Evolutionary conservation across 345 rosid species (phyloP).

Genomic region (Hypericum perforatum): DNA sequence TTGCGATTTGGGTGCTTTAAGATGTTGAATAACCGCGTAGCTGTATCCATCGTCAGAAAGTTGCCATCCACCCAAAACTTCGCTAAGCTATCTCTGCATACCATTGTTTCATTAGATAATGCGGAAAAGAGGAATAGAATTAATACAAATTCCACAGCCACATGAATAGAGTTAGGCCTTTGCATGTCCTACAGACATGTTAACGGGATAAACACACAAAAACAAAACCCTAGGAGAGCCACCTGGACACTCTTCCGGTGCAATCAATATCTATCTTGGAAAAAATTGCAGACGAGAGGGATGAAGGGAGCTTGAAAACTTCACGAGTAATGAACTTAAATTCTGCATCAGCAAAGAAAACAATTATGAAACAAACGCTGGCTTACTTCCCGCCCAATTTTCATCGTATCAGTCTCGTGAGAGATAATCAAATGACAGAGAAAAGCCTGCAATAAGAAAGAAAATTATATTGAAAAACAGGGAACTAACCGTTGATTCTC

Average conservation of each 20-base stretch:
- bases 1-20: constrained; percentile 64
- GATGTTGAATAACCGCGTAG: constrained; percentile 63
- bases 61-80: constrained; percentile 69
- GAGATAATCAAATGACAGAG: too few relatives aligned
- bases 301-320: constrained; percentile 88
- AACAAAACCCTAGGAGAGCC: too few relatives aligned
- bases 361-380: too few relatives aligned
- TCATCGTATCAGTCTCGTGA: too few relatives aligned
- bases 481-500: background rate
- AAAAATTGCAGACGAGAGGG: constrained; percentile 67
- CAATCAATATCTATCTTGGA: constrained; percentile 55
- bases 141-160: too few relatives aligned
- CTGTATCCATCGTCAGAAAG: constrained; percentile 68
- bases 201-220: too few relatives aligned
- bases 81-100: constrained; percentile 70
- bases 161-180: too few relatives aligned
- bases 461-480: background rate
- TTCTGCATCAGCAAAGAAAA: background rate
- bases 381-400: too few relatives aligned
- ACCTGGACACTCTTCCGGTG: constrained; percentile 68
- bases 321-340: constrained; percentile 70
- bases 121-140: too few relatives aligned
- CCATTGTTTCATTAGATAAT: background rate
- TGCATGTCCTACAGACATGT: too few relatives aligned
- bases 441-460: too few relatives aligned